Evolutionary conservation across 2,329 filamentous ascomycete species (phyloP), one percentile per base, ranked within the genome.

Genomic region (Eutypella sp.): DNA sequence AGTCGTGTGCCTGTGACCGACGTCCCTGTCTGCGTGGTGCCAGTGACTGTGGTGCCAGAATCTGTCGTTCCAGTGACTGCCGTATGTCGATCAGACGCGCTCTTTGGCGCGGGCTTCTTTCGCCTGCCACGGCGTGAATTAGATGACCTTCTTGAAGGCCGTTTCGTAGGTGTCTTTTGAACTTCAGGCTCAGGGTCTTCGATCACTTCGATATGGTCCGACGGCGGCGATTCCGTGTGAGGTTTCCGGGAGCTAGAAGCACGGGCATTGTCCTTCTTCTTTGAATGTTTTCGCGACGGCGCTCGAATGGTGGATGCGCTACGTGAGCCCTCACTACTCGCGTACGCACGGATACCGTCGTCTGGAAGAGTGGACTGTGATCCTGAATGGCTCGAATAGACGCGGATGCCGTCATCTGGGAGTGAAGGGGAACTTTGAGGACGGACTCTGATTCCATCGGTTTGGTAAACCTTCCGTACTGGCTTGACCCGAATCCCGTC

Each of bases 101-200:
- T 50, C 31, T 39, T 42, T 22, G 33, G 20, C 44, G 40, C 51
- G 22, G 46, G 44, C 18, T 43, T n/a, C 39, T 25, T 27, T 29
- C 38, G 33, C 13, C 16, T 48, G 42, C 42, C 62, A 2, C 59
- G 55, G 31, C 59, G 57, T 19, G 50, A 20, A 25, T 52, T 54
- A 8, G 52, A 44, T 2, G 55, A 27, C 31, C 52, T 56, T 51
- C 63, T 54, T 13, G 58, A 57, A 42, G 55, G 61, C 4, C 51
- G 53, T 23, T 47, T 57, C 24, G 44, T 69, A 11, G 73, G 70
- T 4, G 68, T 71, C 25, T 62, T 58, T 5, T 60, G 53, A n/a
- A 40, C 47, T 11, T 66, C 55, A 2, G 68, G 65, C 16, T 67
- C 65, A 1, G 57, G 40, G 5, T 73, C 65, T 47, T 72, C 66